phyloP scores from a whole-genome alignment of 192 early-diverging fungal species.

The Rhizoclosmatium globosum region DNA sequence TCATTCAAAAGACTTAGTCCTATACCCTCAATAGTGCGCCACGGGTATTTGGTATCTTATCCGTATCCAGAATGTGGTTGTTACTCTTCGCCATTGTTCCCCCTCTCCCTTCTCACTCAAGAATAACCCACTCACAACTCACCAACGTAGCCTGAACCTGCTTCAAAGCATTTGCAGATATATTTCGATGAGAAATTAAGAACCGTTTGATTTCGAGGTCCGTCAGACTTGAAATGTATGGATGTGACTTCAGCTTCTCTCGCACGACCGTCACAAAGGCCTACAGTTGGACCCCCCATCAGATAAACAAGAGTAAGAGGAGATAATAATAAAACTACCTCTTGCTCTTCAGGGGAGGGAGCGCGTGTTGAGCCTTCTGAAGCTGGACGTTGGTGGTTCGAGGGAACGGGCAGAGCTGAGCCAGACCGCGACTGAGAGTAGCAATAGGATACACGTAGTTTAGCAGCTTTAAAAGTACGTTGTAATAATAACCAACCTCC shows the following conservation, averaged over 20 bases:
- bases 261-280: conserved; percentile 8
- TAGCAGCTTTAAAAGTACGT: too few species aligned
- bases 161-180: conserved; percentile 21
- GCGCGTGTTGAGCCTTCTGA: neutral
- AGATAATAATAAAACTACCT: neutral
- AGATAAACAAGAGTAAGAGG: neutral
- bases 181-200: conserved; percentile 25
- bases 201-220: conserved; percentile 25
- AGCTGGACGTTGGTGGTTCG: conserved; percentile 3
- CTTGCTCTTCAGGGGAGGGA: conserved; percentile 6
- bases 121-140: neutral
- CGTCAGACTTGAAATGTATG: conserved; percentile 11
- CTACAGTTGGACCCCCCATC: neutral
- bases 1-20: too few species aligned
- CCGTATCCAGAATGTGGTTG: too few species aligned
- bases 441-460: too few species aligned
- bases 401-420: neutral
- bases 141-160: conserved; percentile 31
- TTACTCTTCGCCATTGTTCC: too few species aligned
- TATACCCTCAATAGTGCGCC: too few species aligned
- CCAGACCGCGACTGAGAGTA: neutral
- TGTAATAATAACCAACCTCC: too few species aligned
- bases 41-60: too few species aligned
- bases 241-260: conserved; percentile 22
- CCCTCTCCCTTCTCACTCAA: too few species aligned